Percentiles rank a stretch among this genome's conserved stretches.
Conservation (phyloP, 768 basidiomycete species). For the Lactarius evosmus region DNA sequence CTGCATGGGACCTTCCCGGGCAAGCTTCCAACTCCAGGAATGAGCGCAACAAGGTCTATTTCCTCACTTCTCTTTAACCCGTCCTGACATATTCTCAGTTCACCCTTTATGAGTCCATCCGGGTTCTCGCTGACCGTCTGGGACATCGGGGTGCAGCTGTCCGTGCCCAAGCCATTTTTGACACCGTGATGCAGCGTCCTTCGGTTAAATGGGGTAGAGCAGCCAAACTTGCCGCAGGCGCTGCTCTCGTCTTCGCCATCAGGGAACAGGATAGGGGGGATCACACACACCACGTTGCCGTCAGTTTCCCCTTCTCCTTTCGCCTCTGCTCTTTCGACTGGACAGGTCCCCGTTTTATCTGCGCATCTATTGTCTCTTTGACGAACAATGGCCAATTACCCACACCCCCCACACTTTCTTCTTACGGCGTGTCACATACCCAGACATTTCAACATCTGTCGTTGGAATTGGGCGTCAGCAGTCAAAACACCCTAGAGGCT, state of each 20-base stretch:
- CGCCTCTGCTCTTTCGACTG: neutral
- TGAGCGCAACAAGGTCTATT: conserved; percentile 55
- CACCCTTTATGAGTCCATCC: conserved; percentile 62
- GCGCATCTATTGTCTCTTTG: neutral
- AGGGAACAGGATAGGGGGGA: conserved; percentile 69
- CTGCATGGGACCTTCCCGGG: conserved; percentile 60
- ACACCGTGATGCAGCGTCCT: conserved; percentile 55
- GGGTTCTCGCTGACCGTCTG: conserved; percentile 55
- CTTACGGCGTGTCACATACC: neutral
- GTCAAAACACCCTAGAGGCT: neutral
- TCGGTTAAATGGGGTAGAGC: conserved; percentile 71
- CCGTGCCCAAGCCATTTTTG: conserved; percentile 67
- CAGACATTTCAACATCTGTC: neutral
- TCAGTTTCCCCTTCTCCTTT: conserved; percentile 28
- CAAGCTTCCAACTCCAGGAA: conserved; percentile 64
- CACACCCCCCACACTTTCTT: neutral
- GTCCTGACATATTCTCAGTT: conserved; percentile 38
- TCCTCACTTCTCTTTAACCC: conserved; percentile 22
- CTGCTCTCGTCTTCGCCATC: conserved; percentile 64
- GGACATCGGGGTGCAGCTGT: conserved; percentile 57
- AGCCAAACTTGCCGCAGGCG: conserved; percentile 66
- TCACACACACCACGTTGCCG: conserved; percentile 65
- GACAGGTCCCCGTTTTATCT: neutral
- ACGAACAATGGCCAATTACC: neutral
- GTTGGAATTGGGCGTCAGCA: neutral